Evolutionary conservation across 108 stramenopile species (phyloP), one percentile per base, ranked within the genome.

Genomic region (Seminavis robusta): DNA sequence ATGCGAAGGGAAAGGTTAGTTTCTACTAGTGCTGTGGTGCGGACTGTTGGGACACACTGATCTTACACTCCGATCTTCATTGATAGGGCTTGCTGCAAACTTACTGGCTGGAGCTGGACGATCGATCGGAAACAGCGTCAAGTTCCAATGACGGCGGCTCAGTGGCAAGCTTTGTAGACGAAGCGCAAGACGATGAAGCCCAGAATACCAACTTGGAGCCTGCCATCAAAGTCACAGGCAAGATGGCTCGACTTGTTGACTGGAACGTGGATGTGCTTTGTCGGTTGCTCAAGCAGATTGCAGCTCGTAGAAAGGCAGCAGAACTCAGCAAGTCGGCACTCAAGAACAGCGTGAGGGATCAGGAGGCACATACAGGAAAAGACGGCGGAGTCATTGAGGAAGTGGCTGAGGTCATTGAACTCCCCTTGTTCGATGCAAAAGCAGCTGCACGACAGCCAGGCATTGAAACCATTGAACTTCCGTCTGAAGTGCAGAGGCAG

Each of bases 101-200:
- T 4, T 69, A 69, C 36, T 69, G 68, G 68, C 46, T 69, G 27
- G n/a, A n/a, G n/a, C n/a, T n/a, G n/a, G n/a, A n/a, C n/a, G n/a
- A n/a, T n/a, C n/a, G n/a, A n/a, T n/a, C n/a, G n/a, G n/a, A n/a
- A n/a, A n/a, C n/a, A n/a, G n/a, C n/a, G n/a, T n/a, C n/a, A n/a
- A n/a, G n/a, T n/a, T n/a, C n/a, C n/a, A n/a, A n/a, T n/a, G n/a
- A n/a, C n/a, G n/a, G n/a, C n/a, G n/a, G n/a, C n/a, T n/a, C n/a
- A n/a, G n/a, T n/a, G n/a, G n/a, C n/a, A n/a, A n/a, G n/a, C n/a
- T n/a, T n/a, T n/a, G n/a, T n/a, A n/a, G n/a, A n/a, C n/a, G n/a
- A n/a, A n/a, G n/a, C n/a, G n/a, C n/a, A n/a, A n/a, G n/a, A n/a
- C n/a, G n/a, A n/a, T n/a, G n/a, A n/a, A n/a, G n/a, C n/a, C n/a